Evolutionary conservation across 352 stramenopile species (phyloP).

Genomic region (Saprolegnia diclina): DNA sequence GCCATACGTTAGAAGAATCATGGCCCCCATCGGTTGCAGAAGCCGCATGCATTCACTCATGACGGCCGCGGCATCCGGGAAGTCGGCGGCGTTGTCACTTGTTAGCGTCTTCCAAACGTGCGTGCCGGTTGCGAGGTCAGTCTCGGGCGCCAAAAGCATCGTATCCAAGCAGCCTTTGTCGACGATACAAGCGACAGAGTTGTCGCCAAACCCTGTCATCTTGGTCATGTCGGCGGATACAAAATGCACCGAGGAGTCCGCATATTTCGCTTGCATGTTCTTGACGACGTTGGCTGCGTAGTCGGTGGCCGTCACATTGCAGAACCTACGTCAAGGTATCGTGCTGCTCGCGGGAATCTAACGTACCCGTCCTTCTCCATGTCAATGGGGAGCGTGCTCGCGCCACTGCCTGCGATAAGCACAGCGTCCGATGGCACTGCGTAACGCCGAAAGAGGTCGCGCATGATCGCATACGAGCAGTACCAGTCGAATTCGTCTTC

Average conservation of each 20-base stretch:
- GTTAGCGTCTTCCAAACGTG: conserved; percentile 44
- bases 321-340: conserved; percentile 12
- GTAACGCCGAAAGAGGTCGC: conserved; percentile 35
- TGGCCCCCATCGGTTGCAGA: conserved; percentile 35
- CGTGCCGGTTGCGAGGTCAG: conserved; percentile 31
- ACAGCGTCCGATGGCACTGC: conserved; percentile 33
- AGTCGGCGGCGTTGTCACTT: conserved; percentile 38
- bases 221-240: conserved; percentile 41
- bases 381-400: conserved; percentile 45
- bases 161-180: conserved; percentile 56
- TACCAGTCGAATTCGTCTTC: conserved; percentile 59
- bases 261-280: conserved; percentile 41
- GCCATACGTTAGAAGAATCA: conserved; percentile 48
- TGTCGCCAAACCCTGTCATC: conserved; percentile 39
- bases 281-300: conserved; percentile 48
- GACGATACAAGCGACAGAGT: conserved; percentile 42
- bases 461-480: conserved; percentile 44
- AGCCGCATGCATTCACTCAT: conserved; percentile 45
- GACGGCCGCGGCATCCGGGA: conserved; percentile 34
- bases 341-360: not conserved
- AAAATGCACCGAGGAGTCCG: conserved; percentile 37
- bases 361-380: conserved; percentile 42
- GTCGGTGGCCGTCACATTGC: conserved; percentile 44
- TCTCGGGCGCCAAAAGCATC: conserved; percentile 51
- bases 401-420: conserved; percentile 43